Evolutionary conservation across 495 filamentous ascomycete species (phyloP).

Genomic region (Daldinia childiae): DNA sequence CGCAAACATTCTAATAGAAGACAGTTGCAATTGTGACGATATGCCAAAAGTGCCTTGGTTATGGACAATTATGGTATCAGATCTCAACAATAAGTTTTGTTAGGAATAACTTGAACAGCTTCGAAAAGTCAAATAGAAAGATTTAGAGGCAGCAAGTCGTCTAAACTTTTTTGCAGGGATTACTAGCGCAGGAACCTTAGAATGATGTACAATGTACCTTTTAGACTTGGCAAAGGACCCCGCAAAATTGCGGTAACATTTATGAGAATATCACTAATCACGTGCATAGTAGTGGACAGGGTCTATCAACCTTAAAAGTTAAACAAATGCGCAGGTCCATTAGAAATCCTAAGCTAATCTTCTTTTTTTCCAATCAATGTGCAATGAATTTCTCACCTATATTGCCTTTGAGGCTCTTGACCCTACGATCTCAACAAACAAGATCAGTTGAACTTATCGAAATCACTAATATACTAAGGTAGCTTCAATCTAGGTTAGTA

Average conservation of each 20-base stretch:
- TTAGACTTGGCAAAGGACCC: background rate
- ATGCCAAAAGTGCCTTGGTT: background rate
- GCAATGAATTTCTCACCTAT: background rate
- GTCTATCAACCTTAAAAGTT: background rate
- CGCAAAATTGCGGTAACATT: background rate
- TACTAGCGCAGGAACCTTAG: background rate
- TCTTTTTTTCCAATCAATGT: background rate
- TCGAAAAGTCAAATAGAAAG: constrained; percentile 4
- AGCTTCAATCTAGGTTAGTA: background rate
- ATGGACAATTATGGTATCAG: background rate
- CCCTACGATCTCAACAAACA: background rate
- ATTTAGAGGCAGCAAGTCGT: background rate
- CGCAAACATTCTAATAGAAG: constrained; percentile 76
- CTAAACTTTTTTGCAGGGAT: constrained; percentile 40
- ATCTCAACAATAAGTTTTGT: constrained; percentile 6
- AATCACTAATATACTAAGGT: background rate
- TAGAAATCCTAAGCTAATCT: background rate
- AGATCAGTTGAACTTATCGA: background rate
- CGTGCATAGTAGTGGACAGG: background rate
- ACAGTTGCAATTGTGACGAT: background rate
- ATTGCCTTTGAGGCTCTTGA: background rate
- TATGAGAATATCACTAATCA: background rate
- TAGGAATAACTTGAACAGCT: background rate
- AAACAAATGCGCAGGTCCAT: background rate
- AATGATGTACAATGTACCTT: background rate